Evolutionary conservation across 2,329 filamentous ascomycete species (phyloP).

Genomic region (Cercospora citrullina): DNA sequence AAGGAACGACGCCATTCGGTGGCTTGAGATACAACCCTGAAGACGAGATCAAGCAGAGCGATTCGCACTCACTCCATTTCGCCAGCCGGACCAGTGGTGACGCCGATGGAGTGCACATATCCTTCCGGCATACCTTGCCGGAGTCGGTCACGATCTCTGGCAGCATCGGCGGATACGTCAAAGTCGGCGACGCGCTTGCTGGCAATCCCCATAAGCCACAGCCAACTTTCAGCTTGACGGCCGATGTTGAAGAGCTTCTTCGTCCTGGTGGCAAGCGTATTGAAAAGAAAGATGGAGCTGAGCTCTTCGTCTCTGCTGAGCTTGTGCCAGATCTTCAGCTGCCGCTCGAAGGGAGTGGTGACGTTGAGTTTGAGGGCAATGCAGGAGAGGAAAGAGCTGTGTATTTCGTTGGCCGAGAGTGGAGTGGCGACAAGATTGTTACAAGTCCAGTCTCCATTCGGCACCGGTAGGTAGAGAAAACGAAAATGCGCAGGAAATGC

Average conservation of each 20-base stretch:
- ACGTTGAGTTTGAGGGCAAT: not conserved
- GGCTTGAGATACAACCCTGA: slow-evolving; percentile 8
- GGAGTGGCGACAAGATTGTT: not conserved
- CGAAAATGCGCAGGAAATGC: too few relatives aligned
- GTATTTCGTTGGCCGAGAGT: not conserved
- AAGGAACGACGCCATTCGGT: not conserved
- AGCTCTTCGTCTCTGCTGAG: slow-evolving; percentile 4
- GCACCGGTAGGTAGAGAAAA: not conserved
- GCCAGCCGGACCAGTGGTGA: slow-evolving; percentile 13
- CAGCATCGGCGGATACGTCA: slow-evolving; percentile 2
- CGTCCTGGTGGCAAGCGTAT: not conserved
- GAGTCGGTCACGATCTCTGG: not conserved
- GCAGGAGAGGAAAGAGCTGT: not conserved
- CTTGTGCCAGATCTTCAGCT: not conserved
- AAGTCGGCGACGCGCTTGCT: slow-evolving; percentile 4
- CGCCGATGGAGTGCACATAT: slow-evolving; percentile 9
- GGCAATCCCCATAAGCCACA: not conserved
- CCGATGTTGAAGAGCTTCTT: not conserved
- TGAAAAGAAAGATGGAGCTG: not conserved
- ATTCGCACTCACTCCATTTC: not conserved
- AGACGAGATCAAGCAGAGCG: not conserved
- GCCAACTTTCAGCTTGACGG: not conserved
- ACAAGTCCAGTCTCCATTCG: not conserved
- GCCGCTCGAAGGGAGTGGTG: not conserved
- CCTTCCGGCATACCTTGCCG: not conserved